Evolutionary conservation across 208 protist species (phyloP).

Genomic region (Acanthamoeba castellanii): DNA sequence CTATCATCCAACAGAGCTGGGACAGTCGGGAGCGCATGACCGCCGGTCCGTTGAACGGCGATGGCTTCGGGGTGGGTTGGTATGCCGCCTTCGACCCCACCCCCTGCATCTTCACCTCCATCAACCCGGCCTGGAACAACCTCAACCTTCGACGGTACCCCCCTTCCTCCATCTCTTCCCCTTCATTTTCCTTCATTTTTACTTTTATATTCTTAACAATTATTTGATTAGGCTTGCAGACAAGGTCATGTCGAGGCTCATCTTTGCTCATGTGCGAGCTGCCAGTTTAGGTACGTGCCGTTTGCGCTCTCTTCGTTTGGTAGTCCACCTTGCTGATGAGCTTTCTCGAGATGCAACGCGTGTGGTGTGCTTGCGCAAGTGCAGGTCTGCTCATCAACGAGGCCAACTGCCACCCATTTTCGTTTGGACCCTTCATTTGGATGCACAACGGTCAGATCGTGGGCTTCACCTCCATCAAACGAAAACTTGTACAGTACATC

Average conservation of each 20-base stretch:
- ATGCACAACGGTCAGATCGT: constrained; percentile 76
- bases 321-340: too few species aligned
- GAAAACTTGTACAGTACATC: constrained; percentile 13
- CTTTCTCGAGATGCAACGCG: not conserved
- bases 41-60: constrained; percentile 72
- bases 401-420: constrained; percentile 75
- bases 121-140: constrained; percentile 78
- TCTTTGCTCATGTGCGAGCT: constrained; percentile 68
- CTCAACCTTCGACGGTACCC: constrained; percentile 71
- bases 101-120: constrained; percentile 73
- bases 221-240: constrained; percentile 32
- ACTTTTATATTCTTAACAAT: not conserved
- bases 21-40: constrained; percentile 67
- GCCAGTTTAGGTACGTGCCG: constrained; percentile 48
- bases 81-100: constrained; percentile 71
- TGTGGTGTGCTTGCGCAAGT: not conserved
- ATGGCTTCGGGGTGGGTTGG: constrained; percentile 76
- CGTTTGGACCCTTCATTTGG: constrained; percentile 72
- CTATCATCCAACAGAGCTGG: constrained; percentile 70
- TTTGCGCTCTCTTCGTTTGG: too few species aligned
- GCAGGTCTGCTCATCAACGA: constrained; percentile 71
- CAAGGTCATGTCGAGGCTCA: constrained; percentile 71
- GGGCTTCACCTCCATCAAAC: constrained; percentile 41
- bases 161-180: not conserved
- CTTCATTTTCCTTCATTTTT: not conserved